Evolutionary conservation across 306 rosid genomes (phyloP).

Genomic region (Castanospermum australe): DNA sequence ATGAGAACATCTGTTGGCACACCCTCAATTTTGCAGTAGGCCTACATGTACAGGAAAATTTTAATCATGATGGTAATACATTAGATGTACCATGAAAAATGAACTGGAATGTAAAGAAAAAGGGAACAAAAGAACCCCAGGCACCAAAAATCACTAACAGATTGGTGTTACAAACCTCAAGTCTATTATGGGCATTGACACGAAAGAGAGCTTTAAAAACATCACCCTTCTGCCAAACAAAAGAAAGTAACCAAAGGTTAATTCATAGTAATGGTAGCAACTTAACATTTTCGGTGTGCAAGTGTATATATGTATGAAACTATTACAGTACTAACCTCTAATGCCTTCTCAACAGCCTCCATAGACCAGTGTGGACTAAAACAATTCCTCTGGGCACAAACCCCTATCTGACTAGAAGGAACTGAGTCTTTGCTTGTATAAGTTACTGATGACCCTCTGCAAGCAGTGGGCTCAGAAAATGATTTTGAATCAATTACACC

Average conservation of each 20-base stretch:
- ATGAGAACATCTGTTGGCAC: slow-evolving; percentile 71
- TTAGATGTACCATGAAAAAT: not conserved
- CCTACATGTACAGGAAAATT: slow-evolving; percentile 43
- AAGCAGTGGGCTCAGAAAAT: slow-evolving; percentile 28
- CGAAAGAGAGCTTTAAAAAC: slow-evolving; percentile 68
- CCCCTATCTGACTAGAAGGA: slow-evolving; percentile 33
- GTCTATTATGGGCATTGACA: slow-evolving; percentile 81
- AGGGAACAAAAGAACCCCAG: too few species aligned
- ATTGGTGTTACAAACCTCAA: slow-evolving; percentile 71
- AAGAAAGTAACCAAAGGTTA: slow-evolving; percentile 15
- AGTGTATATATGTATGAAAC: not conserved
- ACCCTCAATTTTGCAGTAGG: slow-evolving; percentile 87
- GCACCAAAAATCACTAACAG: too few species aligned
- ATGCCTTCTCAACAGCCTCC: slow-evolving; percentile 61
- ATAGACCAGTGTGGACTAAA: slow-evolving; percentile 72
- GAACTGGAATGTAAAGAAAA: not conserved
- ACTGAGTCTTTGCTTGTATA: slow-evolving; percentile 34
- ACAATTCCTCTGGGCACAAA: slow-evolving; percentile 31
- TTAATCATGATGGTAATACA: slow-evolving; percentile 12
- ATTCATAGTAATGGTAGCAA: not conserved
- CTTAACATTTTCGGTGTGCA: not conserved
- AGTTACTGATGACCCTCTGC: slow-evolving; percentile 31
- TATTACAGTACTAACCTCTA: slow-evolving; percentile 55
- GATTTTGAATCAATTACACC: slow-evolving; percentile 34
- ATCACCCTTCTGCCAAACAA: slow-evolving; percentile 69